Evolutionary conservation across 345 rosid species (phyloP).

Genomic region (Brassica nigra): DNA sequence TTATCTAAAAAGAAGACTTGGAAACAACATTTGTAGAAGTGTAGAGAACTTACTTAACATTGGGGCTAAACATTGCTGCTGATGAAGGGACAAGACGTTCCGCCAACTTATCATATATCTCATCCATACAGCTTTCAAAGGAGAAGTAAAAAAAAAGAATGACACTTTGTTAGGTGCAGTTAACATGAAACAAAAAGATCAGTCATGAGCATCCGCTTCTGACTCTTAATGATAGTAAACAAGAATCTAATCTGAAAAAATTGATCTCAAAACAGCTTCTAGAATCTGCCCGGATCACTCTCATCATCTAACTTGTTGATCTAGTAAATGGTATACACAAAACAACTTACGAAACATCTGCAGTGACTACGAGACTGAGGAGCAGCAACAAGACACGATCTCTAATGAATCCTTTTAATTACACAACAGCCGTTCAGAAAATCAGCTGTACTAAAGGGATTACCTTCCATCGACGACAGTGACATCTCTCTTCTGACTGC

Average conservation of each 20-base stretch:
- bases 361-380: background rate
- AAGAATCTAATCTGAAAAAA: background rate
- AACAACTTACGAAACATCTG: background rate
- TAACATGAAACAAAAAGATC: background rate
- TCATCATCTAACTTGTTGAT: background rate
- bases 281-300: background rate
- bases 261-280: background rate
- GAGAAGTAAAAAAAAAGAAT: background rate
- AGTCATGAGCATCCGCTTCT: background rate
- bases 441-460: background rate
- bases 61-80: conserved; percentile 56
- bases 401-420: background rate
- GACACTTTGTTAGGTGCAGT: conserved; percentile 5
- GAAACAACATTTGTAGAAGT: background rate
- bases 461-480: conserved; percentile 65
- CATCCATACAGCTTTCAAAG: conserved; percentile 69
- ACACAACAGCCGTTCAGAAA: background rate
- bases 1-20: background rate
- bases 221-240: background rate
- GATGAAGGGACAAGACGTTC: conserved; percentile 64
- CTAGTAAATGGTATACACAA: background rate
- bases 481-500: conserved; percentile 59
- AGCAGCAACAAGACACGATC: background rate
- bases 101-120: conserved; percentile 73
- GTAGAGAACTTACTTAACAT: conserved; percentile 54